These are phyloP conservation scores for Lachancea waltii DNA, from an alignment of 805 yeast genomes.

Conservation along the genomic window DNA sequence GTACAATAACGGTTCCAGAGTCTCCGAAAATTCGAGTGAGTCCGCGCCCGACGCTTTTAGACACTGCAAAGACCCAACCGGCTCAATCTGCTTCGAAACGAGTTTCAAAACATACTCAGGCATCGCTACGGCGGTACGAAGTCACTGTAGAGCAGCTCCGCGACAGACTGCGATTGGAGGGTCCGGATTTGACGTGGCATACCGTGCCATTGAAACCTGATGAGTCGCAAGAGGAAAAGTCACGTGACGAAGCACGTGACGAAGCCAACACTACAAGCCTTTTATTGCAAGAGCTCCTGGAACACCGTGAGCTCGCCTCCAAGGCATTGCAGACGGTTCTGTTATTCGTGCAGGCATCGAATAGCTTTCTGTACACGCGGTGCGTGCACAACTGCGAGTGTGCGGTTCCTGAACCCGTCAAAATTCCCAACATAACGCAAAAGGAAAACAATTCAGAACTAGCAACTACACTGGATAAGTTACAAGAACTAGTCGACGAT, in stretches of 20 bases:
- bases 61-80: no score
- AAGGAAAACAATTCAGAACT: neutral
- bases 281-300: constrained; percentile 1
- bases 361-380: constrained; percentile 6
- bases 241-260: neutral
- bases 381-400: constrained; percentile 9
- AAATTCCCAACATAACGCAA: neutral
- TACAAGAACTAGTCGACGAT: constrained; percentile 16
- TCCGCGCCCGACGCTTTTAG: no score
- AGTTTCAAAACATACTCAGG: constrained; percentile 2
- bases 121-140: constrained; percentile 3
- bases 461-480: neutral
- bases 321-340: neutral
- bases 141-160: constrained; percentile 9
- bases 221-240: no score
- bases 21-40: no score
- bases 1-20: neutral
- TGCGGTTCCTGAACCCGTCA: constrained; percentile 2
- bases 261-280: neutral
- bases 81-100: no score
- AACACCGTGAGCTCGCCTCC: neutral
- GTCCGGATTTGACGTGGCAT: constrained; percentile 10
- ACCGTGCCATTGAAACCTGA: no score
- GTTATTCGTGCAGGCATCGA: constrained; percentile 4
- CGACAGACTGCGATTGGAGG: constrained; percentile 1